Evolutionary conservation across 371 early-diverging fungal genomes (phyloP), one percentile per base, ranked within the genome.

Genomic region (Mucor lusitanicus): DNA sequence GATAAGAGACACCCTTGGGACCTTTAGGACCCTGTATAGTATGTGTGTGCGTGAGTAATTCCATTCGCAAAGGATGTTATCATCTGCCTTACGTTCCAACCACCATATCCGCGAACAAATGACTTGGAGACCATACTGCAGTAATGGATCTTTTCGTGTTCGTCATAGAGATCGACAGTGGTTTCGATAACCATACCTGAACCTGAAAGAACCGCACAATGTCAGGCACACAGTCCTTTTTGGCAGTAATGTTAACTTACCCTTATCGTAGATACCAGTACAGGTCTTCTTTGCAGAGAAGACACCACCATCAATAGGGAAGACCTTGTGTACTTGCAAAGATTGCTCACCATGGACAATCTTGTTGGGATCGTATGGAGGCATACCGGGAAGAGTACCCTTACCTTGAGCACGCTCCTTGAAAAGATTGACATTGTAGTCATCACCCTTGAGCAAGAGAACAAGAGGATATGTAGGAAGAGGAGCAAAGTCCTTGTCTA

Each of bases 281-380:
- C 84, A 79, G 0, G 80, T 84, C 54, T 82, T 85, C 44, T 81
- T 71, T 3, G 87, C 61, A n/a, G 72, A 74, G 67, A 91, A 90
- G 28, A 68, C 65, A 35, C 91, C 92, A 32, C 84, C 84, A 1
- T 82, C 77, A 2, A 71, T 66, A 33, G 93, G 93, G 63, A 90
- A 71, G 8, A 87, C 88, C 9, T 76, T 82, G 53, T 86, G 64
- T 32, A 91, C 69, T 65, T 90, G 86, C 40, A 89, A 71, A 46
- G 80, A 73, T 67, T 91, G 92, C 65, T 91, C 93, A 48, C 93
- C 93, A 65, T 93, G 91, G 0, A 93, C 89, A 37, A 93, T 85
- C 33, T 80, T 81, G 75, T 89, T 90, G 55, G 90, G 86, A 63
- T 93, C 90, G 69, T 82, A 88, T 55, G 81, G 80, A 25, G 92